These are phyloP conservation scores for Patellifolia procumbens DNA, from an alignment of 179 eudicot genomes.

Conservation along the genomic window DNA sequence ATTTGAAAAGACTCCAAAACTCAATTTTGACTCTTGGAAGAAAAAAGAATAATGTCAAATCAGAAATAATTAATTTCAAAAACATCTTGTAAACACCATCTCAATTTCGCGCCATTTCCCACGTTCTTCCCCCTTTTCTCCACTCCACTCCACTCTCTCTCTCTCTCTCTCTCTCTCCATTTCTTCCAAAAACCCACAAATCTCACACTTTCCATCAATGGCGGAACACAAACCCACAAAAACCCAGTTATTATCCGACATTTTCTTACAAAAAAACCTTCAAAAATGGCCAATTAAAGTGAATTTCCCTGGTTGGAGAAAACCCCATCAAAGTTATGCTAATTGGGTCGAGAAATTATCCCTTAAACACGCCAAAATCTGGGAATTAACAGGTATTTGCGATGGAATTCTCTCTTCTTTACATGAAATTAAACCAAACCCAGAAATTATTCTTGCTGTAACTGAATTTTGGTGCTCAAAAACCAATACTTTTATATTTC, in stretches of 20 bases:
- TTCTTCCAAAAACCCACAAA: background rate
- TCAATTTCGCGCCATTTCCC: background rate
- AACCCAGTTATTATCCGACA: constrained; percentile 9
- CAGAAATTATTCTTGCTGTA: constrained; percentile 23
- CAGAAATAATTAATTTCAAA: too few species aligned
- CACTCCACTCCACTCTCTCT: background rate
- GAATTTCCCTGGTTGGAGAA: constrained; percentile 32
- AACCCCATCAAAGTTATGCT: constrained; percentile 22
- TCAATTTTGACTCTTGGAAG: too few species aligned
- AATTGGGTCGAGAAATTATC: constrained; percentile 31
- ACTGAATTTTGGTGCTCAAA: constrained; percentile 31
- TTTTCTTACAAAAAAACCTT: constrained; percentile 5
- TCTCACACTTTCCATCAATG: background rate
- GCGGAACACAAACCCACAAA: constrained; percentile 1
- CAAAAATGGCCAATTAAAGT: constrained; percentile 21
- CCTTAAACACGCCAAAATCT: constrained; percentile 16
- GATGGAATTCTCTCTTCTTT: constrained; percentile 28
- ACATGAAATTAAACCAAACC: constrained; percentile 27
- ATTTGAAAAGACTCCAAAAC: too few species aligned
- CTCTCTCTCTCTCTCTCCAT: background rate
- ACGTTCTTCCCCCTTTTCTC: background rate
- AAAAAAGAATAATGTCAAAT: background rate
- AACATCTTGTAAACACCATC: too few species aligned
- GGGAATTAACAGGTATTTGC: constrained; percentile 32
- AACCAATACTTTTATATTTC: constrained; percentile 34